Base-by-base conservation (phyloP, 1,139 yeast species). In the Kodamaea plutei region DNA sequence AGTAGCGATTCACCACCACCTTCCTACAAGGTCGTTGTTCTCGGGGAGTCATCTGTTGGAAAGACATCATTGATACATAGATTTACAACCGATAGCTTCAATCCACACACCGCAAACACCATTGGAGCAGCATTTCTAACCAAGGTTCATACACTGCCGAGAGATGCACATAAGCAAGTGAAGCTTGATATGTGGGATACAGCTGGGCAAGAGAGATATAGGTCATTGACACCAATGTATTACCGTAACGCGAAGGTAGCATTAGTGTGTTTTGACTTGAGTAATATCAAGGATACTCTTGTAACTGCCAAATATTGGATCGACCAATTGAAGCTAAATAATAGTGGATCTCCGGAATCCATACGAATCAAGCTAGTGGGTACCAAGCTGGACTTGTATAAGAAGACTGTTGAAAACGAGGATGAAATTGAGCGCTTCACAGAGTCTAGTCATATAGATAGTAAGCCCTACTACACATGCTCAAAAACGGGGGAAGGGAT, bases 131-230 rank as follows among this genome's bases (percentile, higher is more conserved):
- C 74, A 5, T 68, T 65, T 40, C 61, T 65, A 30, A 67, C 73
- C 8, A 67, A 66, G 41, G 54, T 54, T 25, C 50, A 50, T 35
- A 26, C 41, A 2, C 48, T 61, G 4, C 27, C 39, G 9, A 34
- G 37, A 9, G 60, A 57, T 27, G 44, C 53, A n/a, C n/a, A n/a
- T n/a, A 59, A 67, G n/a, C 56, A 58, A 3, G 59, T 66, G 26
- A 64, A 64, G 45, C 61, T 64, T 41, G 73, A 68, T 45, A 66
- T 68, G 35, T 68, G 74, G 74, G 74, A 68, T 40, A 68, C 74
- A 25, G 74, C 74, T 8, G 74, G 74, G 30, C 74, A 68, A 45
- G 74, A 68, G 41, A 52, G 74, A 26, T 68, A 68, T 44, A 62
- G 66, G 36, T 60, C 68, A 19, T 53, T 68, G 28, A 69, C 73